Base-by-base conservation (phyloP, 495 filamentous ascomycete genomes). In the Pseudevernia furfuracea region DNA sequence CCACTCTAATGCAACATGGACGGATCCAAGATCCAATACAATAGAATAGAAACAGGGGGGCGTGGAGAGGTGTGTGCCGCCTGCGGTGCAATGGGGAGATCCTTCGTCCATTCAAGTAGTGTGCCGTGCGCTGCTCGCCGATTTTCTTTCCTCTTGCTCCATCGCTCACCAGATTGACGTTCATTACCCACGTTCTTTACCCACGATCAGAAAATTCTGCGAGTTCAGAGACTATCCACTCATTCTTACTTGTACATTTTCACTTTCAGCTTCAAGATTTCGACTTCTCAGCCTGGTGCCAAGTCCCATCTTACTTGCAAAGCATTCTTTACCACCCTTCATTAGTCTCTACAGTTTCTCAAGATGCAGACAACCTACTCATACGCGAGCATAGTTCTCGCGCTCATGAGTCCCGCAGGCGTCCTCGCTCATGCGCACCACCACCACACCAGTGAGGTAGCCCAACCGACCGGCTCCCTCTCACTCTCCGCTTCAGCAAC, bases 371-470 rank as follows among this genome's bases (percentile, higher is more conserved):
- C 49, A 53, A 17, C 49, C 25, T 17, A 53, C 49, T 25, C 49
- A 30, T 53, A 53, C 49, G 28, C 49, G 49, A 53, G 49, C 49
- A 53, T 53, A 53, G 49, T 6, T 19, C 49, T 53, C 49, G 49
- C 49, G 2, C 49, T 53, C 49, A 53, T 30, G 5, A 32, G 28
- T 25, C 0, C 25, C 14, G 28, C 5, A 4, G 8, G 8, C 7
- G 28, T 30, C 4, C 25, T 53, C 4, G 49, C 49, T 19, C 14
- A 30, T 14, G 0, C 10, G 4, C 49, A 53, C 49, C 49, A 53
- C 49, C 25, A 53, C 49, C 25, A 25, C 5, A 19, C 49, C 11
- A 15, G 4, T 6, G 38, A 36, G 34, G 34, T 36, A 8, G 34
- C 4, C 4, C 34, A 36, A 3, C 10, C 19, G 10, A 46, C 19